Base-by-base conservation (phyloP, 1,284 basidiomycete genomes). In the Apiotrichum gamsii region DNA sequence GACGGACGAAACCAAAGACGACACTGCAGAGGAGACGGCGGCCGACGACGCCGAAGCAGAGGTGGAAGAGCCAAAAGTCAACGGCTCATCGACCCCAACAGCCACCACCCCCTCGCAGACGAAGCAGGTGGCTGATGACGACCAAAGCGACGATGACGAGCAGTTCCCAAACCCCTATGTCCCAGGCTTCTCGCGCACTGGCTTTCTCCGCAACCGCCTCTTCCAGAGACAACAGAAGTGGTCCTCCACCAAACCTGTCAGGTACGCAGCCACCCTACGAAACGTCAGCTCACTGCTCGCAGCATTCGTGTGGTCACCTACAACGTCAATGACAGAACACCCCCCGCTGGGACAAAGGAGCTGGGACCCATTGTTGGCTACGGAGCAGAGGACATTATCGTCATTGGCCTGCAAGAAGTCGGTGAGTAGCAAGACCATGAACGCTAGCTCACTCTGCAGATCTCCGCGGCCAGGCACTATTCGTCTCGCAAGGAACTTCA, bases 271-370 rank as follows among this genome's bases (percentile, higher is more conserved):
- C n/a, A n/a, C 14, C 0, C 5, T 28, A 1, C 11, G 18, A 8
- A 10, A n/a, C 13, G 32, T 15, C 30, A 20, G 10, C 5, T 14
- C 8, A 18, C 30, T 45, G n/a, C 16, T 28, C 6, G 2, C 29
- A 66, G 63, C 18, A 54, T 70, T 29, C 64, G 68, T 6, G 41
- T 62, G 13, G 62, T 59, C 10, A 70, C 67, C 4, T 70, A 68
- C 51, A 70, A 70, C 28, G 68, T 70, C 18, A 70, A 70, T 43
- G 65, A 69, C 40, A 62, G 61, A 19, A 39, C 65, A 0, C 68
- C 68, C 3, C 68, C 67, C 2, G 34, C 51, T 3, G 65, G 63
- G 0, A 67, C 68, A 3, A 59, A 46, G n/a, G 68, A 70, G 39
- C 51, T 70, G 1, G 49, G 43, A 3, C 49, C 62, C 3, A 32